These are phyloP conservation scores for Buxus sempervirens DNA, from an alignment of 164 flowering plant species.

Conservation along the genomic window DNA sequence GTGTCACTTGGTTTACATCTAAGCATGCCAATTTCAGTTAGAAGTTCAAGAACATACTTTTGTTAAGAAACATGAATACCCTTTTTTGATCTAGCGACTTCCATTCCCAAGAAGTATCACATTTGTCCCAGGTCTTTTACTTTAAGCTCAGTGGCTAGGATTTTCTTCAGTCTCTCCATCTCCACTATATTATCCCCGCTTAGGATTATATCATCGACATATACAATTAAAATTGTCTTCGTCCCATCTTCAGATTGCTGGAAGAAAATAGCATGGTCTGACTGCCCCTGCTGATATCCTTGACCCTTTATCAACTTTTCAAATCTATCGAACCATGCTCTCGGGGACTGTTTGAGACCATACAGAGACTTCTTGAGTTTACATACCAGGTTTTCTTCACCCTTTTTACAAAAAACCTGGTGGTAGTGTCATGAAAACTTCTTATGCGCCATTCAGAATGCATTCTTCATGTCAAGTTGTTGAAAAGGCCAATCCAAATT, in stretches of 20 bases:
- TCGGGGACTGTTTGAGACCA: background rate
- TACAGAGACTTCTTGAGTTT: background rate
- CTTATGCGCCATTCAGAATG: too few species aligned
- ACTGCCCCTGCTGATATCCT: background rate
- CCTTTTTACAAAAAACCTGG: too few species aligned
- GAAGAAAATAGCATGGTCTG: conserved; percentile 1
- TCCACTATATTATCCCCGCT: background rate
- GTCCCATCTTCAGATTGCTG: background rate
- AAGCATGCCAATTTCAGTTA: background rate
- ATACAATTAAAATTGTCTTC: background rate
- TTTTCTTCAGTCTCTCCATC: background rate
- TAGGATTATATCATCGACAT: background rate
- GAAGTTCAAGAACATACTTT: background rate
- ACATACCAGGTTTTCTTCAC: background rate
- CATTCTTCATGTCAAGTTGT: too few species aligned
- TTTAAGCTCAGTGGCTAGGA: background rate
- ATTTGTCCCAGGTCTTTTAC: background rate
- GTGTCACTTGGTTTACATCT: background rate
- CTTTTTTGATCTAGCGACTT: background rate
- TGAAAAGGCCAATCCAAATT: too few species aligned
- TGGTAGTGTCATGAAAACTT: background rate
- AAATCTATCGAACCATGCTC: conserved; percentile 1
- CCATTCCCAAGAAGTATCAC: background rate
- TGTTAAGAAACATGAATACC: background rate
- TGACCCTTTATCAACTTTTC: background rate